Base-by-base conservation (phyloP, 441 rosid species). In the Erodium moschatum region DNA sequence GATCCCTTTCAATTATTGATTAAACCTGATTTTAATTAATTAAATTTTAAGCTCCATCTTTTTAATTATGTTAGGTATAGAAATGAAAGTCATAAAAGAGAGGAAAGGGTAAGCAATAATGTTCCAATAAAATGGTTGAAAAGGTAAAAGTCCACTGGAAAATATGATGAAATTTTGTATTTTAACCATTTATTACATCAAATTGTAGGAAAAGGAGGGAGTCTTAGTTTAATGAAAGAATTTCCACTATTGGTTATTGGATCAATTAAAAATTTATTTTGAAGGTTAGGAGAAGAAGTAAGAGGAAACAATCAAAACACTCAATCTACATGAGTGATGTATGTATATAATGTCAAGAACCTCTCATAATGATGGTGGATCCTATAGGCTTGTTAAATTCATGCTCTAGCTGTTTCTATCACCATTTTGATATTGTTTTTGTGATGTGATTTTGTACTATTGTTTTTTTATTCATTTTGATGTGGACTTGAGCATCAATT, bases 71-170 rank as follows among this genome's bases (percentile, higher is more conserved):
- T 18, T 54, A 54, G 10, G 20, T 54, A 18, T 54, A 8, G 21
- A 54, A 16, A 5, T 54, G 20, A 54, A 19, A 7, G 19, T 54
- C 6, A 54, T 18, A 15, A 18, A 54, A 15, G 2, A 54, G 61
- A 54, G 18, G 61, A 54, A 16, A 54, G 20, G 20, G 61, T 15
- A 19, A 54, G 21, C 24, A 54, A 19, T 16, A 16, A 18, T 54
- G 20, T 54, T 54, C 18, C 40, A 0, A 35, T 35, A 35, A 35
- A 35, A 5, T 54, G 5, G 6, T 50, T 13, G n/a, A 4, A 15
- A 50, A 50, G n/a, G 58, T 50, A 15, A 50, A 50, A n/a, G 58
- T 19, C 58, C 58, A 50, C 58, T 50, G n/a, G 58, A n/a, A 50
- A 50, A 50, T 10, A 5, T n/a, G n/a, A n/a, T n/a, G n/a, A n/a